Base-by-base conservation (phyloP, 73 alveolate species). In the Paraurostyla sp. region DNA sequence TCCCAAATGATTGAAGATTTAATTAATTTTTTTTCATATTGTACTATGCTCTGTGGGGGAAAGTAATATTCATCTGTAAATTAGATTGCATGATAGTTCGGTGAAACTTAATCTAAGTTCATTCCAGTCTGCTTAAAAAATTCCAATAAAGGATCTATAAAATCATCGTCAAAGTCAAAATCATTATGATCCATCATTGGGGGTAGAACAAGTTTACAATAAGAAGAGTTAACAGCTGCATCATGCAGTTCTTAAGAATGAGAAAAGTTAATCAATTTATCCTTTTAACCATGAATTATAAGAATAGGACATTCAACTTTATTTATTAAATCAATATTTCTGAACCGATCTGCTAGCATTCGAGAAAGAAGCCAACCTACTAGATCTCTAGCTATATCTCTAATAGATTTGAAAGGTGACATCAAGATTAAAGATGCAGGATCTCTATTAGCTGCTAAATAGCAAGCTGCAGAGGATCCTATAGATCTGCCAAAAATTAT, bases 231-330 rank as follows among this genome's bases (percentile, higher is more conserved):
- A 29, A 71, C 91, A 51, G 96, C 85, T 48, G 90, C 83, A 68
- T 94, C 93, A 52, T 83, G 91, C 62, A 94, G 73, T 56, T 92
- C 96, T 46, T 89, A 45, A 27, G 99, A 94, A 86, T 97, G 99
- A 45, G 80, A 62, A 33, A 91, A 92, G 3, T 99, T 99, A 36
- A 98, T 96, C 50, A 97, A 80, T 80, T 88, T 97, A 76, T 98
- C 99, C 85, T 92, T 91, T 76, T 93, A 96, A 46, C 99, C 99
- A 93, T 98, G 99, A 62, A 98, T 97, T 71, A 98, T 89, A 63
- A 97, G 82, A 50, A 96, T 95, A 35, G 99, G 98, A 43, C 98
- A 88, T 71, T 71, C 80, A 0, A 96, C 94, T 78, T 85, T 81
- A 16, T 89, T 60, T 51, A 95, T 96, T 56, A 94, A 90, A 80